Base-by-base conservation (phyloP, 2,329 filamentous ascomycete species). In the Epichloe elymi region DNA sequence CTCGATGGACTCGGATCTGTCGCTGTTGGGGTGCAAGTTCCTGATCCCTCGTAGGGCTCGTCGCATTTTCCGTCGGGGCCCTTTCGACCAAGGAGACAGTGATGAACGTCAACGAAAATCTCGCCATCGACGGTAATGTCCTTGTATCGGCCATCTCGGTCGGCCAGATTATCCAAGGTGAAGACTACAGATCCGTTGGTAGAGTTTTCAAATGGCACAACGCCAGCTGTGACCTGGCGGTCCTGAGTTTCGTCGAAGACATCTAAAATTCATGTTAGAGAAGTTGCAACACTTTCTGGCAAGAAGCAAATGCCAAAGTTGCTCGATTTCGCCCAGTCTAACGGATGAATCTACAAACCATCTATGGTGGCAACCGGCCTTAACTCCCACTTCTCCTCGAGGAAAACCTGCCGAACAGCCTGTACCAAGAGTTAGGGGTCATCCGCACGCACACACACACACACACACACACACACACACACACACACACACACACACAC, bases 151-250 rank as follows among this genome's bases (percentile, higher is more conserved):
- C 67, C 68, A 39, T 79, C 70, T 26, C 85, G 75, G 68, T 95
- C 88, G 57, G 88, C 88, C 54, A 98, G 80, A 57, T 91, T 80
- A 67, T 96, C 90, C 23, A 97, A 78, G 0, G 90, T 95, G 66
- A 88, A 86, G 51, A 93, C 82, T 47, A 98, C 93, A 50, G 85
- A 84, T 61, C 93, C 93, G 67, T 97, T 95, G 63, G 88, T 91
- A 40, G 87, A 94, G 72, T 98, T 98, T 65, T 97, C 91, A 67
- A 95, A 90, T 6, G 93, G 93, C 2, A 96, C 86, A 35, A 97
- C 86, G 58, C 90, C 93, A 51, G 83, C 83, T 49, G 76, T 68
- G 0, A 79, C 80, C 43, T 71, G 64, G 52, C 79, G 76, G 38
- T 74, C 73, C 61, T 94, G 88, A 5, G 95, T 85, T 15, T 82